These are phyloP conservation scores for Podospora australis DNA, from an alignment of 495 filamentous ascomycete species.

Conservation along the genomic window DNA sequence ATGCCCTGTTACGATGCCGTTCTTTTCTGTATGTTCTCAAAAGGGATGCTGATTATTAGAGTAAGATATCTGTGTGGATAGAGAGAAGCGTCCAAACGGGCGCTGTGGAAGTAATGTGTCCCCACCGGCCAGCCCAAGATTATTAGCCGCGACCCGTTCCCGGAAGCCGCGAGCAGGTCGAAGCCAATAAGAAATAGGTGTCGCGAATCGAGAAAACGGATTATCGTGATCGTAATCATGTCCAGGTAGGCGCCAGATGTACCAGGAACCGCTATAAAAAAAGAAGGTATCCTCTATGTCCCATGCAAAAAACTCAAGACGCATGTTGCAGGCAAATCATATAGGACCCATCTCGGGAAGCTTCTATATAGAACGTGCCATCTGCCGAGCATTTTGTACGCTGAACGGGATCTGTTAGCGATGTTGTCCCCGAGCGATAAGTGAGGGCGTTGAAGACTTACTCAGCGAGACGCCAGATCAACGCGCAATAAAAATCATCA, in stretches of 20 bases:
- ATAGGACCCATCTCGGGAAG: conserved; percentile 18
- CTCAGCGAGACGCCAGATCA: conserved; percentile 14
- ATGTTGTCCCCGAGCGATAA: neutral
- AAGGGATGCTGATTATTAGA: conserved; percentile 26
- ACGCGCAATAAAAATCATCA: conserved; percentile 1
- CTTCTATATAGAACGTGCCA: conserved; percentile 20
- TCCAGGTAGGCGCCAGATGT: conserved; percentile 17
- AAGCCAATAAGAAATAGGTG: conserved; percentile 10
- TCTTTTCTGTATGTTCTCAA: conserved; percentile 20
- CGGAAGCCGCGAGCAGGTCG: conserved; percentile 10
- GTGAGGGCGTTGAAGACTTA: conserved; percentile 6
- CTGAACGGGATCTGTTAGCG: too few relatives aligned
- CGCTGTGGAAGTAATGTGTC: neutral
- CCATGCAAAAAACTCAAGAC: conserved; percentile 26
- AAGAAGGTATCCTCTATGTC: conserved; percentile 30
- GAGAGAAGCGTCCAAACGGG: conserved; percentile 9
- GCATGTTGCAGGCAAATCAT: conserved; percentile 26
- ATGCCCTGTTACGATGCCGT: conserved; percentile 17
- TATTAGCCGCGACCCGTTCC: conserved; percentile 7
- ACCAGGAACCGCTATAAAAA: conserved; percentile 21
- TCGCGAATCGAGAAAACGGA: conserved; percentile 10
- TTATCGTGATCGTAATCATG: conserved; percentile 26
- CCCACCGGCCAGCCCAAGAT: conserved; percentile 7
- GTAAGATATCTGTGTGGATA: conserved; percentile 16
- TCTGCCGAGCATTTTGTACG: conserved; percentile 1